phyloP scores from a whole-genome alignment of 345 rosid species.

The Populus davidiana region DNA sequence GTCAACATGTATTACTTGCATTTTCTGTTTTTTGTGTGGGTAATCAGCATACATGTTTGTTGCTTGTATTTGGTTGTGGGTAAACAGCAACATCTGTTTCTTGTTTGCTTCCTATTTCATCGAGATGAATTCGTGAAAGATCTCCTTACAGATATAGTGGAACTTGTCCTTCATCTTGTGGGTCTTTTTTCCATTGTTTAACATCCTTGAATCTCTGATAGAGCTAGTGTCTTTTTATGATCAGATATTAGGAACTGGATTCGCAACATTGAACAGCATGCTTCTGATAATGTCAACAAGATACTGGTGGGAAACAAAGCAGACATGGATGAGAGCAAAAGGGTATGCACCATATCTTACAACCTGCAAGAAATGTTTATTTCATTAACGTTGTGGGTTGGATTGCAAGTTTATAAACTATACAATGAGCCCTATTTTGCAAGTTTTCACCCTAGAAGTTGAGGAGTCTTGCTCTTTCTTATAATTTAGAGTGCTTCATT shows the following conservation, averaged over 20 bases:
- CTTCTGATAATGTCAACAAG: conserved; percentile 92
- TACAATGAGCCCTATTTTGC: not conserved
- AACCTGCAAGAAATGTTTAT: not conserved
- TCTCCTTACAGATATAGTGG: not conserved
- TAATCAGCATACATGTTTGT: not conserved
- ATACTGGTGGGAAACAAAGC: conserved; percentile 94
- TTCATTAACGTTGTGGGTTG: not conserved
- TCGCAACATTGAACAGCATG: conserved; percentile 93
- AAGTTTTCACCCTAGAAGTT: not conserved
- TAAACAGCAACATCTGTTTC: not conserved
- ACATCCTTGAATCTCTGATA: conserved; percentile 8
- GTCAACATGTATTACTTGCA: not conserved
- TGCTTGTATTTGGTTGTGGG: not conserved
- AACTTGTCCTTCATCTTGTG: not conserved
- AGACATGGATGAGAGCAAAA: conserved; percentile 97
- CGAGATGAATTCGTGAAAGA: not conserved
- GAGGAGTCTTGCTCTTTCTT: not conserved
- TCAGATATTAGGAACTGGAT: conserved; percentile 94
- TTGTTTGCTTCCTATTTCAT: not conserved
- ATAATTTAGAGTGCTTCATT: not conserved
- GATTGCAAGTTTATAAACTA: not conserved
- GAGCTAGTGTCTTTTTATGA: conserved; percentile 21
- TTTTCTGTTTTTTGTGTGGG: not conserved
- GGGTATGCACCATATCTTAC: conserved; percentile 38
- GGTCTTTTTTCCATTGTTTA: not conserved